Percentiles rank a stretch among this genome's conserved stretches.
Conservation (phyloP, 148 eudicot genomes). For the Oxyria digyna region DNA sequence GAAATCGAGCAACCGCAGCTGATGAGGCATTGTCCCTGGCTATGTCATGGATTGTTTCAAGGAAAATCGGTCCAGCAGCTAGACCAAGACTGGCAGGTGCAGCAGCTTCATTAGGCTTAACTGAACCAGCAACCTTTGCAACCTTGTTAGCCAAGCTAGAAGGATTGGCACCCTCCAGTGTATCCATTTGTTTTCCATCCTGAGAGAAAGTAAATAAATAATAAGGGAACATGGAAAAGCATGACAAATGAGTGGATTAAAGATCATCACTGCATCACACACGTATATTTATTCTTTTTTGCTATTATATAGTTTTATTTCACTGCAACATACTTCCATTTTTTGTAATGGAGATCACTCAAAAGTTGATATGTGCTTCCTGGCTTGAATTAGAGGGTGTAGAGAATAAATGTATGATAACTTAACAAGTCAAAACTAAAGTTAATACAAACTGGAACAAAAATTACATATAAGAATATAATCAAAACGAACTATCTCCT, state of each 20-base stretch:
- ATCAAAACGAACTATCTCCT: too few species aligned
- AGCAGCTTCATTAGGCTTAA: conserved; percentile 56
- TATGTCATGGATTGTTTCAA: conserved; percentile 60
- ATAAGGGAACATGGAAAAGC: not conserved
- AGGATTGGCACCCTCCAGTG: conserved; percentile 93
- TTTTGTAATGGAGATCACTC: not conserved
- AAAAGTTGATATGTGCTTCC: not conserved
- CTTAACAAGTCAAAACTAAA: not conserved
- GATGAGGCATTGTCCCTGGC: conserved; percentile 40
- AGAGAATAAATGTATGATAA: not conserved
- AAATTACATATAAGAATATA: too few species aligned
- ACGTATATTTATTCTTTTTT: not conserved
- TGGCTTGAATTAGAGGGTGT: not conserved
- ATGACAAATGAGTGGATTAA: not conserved
- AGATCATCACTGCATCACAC: not conserved
- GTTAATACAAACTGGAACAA: not conserved
- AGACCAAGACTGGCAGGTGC: conserved; percentile 92
- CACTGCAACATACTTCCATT: not conserved
- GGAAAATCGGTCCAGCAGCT: conserved; percentile 77
- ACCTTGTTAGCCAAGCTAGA: conserved; percentile 90
- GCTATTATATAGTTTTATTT: not conserved
- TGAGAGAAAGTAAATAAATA: conserved; percentile 14
- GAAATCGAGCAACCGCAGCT: conserved; percentile 11
- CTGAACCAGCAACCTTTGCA: conserved; percentile 67
- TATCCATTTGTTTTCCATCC: conserved; percentile 84